Evolutionary conservation across 495 filamentous ascomycete genomes (phyloP).

Genomic region (Bathelium albidoporum): DNA sequence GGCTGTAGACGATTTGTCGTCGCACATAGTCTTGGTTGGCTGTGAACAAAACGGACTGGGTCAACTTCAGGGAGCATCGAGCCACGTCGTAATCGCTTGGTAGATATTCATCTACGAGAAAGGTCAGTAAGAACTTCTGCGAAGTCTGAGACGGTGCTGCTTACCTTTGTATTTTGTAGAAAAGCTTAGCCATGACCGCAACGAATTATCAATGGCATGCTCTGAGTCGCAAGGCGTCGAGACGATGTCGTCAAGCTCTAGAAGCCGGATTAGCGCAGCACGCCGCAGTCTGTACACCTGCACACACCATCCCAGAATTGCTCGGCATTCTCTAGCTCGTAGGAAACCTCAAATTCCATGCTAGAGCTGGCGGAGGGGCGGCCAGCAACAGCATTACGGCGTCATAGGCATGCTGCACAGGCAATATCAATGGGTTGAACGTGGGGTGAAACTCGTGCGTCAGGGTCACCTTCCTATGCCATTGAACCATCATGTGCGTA

Average conservation of each 20-base stretch:
- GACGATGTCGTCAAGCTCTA: conserved; percentile 77
- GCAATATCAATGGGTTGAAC: neutral
- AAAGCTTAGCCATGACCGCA: conserved; percentile 74
- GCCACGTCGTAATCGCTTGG: conserved; percentile 76
- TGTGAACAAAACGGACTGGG: conserved; percentile 63
- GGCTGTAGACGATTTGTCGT: conserved; percentile 80
- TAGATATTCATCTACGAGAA: conserved; percentile 58
- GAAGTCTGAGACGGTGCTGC: neutral
- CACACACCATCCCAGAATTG: conserved; percentile 85
- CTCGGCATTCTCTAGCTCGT: conserved; percentile 68
- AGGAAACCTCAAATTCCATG: conserved; percentile 57
- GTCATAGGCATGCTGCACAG: neutral
- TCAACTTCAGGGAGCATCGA: conserved; percentile 70
- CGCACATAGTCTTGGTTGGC: conserved; percentile 77
- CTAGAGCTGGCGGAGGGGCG: conserved; percentile 17
- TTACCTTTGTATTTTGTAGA: conserved; percentile 64
- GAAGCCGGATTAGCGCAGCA: conserved; percentile 12
- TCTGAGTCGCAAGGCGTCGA: conserved; percentile 60
- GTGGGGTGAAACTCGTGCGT: neutral
- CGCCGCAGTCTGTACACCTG: conserved; percentile 10
- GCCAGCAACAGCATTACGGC: conserved; percentile 12
- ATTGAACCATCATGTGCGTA: neutral
- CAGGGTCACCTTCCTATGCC: neutral
- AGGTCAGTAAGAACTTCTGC: conserved; percentile 11
- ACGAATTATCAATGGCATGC: conserved; percentile 72